phyloP scores from a whole-genome alignment of 2,329 filamentous ascomycete genomes.

The Aspergillus tamarii region DNA sequence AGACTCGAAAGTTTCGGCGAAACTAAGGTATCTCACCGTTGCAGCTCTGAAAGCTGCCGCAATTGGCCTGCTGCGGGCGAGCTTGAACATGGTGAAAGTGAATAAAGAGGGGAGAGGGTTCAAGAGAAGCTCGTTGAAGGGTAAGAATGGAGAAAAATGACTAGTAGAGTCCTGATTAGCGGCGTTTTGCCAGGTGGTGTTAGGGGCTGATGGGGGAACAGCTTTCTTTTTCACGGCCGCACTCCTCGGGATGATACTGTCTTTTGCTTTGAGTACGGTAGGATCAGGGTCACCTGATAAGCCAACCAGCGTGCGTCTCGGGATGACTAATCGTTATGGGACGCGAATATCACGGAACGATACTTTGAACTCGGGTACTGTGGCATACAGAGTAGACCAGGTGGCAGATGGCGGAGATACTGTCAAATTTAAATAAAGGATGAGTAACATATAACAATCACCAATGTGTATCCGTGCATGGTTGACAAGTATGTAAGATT shows the following conservation, averaged over 20 bases:
- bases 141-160: conserved; percentile 14
- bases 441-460: neutral
- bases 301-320: conserved; percentile 32
- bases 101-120: conserved; percentile 24
- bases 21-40: conserved; percentile 61
- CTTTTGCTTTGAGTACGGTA: conserved; percentile 27
- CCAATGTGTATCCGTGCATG: neutral
- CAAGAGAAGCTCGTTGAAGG: conserved; percentile 8
- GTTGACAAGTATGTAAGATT: neutral
- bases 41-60: conserved; percentile 77
- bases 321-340: conserved; percentile 33
- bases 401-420: neutral
- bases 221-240: conserved; percentile 40
- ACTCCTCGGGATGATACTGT: conserved; percentile 33
- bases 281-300: conserved; percentile 30
- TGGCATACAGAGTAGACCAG: neutral
- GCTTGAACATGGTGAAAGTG: conserved; percentile 75
- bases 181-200: conserved; percentile 15
- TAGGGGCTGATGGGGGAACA: conserved; percentile 31
- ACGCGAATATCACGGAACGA: conserved; percentile 38
- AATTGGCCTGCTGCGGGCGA: conserved; percentile 75
- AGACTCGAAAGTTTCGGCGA: neutral
- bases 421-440: too few species aligned
- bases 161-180: conserved; percentile 20
- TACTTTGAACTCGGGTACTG: neutral